Percentiles rank a stretch among this genome's conserved stretches.
Evolutionary conservation across 805 yeast species (phyloP).

Genomic region (Yarrowia divulgata): DNA sequence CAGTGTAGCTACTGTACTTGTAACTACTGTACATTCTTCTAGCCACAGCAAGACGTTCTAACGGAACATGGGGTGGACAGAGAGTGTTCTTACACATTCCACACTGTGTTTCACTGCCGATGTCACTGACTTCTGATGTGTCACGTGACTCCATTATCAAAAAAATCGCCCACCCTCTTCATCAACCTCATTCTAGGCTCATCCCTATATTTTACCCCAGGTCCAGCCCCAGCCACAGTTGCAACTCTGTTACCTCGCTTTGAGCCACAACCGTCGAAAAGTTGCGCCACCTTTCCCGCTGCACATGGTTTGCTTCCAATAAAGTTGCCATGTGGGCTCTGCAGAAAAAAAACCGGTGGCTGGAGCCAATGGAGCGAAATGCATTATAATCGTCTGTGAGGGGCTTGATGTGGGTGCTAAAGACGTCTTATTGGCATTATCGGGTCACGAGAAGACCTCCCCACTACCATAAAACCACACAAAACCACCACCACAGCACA

Average conservation of each 20-base stretch:
- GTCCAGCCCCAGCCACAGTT: neutral
- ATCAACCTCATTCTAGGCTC: no score
- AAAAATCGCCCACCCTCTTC: neutral
- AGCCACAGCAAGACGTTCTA: no score
- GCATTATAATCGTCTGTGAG: neutral
- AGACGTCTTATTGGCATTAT: neutral
- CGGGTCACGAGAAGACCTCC: neutral
- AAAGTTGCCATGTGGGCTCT: slow-evolving; percentile 21
- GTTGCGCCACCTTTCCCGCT: slow-evolving; percentile 31
- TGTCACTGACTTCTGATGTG: no score
- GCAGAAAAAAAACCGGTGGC: slow-evolving; percentile 1
- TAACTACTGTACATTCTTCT: no score
- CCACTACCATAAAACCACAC: neutral
- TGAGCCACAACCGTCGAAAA: slow-evolving; percentile 17
- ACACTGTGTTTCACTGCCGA: no score
- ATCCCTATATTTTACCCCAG: slow-evolving; percentile 1
- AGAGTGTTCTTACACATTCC: no score
- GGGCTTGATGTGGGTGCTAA: no score
- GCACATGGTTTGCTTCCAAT: slow-evolving; percentile 2
- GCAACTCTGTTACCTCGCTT: neutral
- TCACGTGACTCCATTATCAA: neutral
- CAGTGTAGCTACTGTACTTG: no score
- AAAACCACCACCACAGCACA: neutral
- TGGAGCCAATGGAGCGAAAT: neutral
- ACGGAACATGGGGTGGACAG: no score